Conservation (phyloP, 1,139 yeast genomes). For the Taphrina confusa region DNA sequence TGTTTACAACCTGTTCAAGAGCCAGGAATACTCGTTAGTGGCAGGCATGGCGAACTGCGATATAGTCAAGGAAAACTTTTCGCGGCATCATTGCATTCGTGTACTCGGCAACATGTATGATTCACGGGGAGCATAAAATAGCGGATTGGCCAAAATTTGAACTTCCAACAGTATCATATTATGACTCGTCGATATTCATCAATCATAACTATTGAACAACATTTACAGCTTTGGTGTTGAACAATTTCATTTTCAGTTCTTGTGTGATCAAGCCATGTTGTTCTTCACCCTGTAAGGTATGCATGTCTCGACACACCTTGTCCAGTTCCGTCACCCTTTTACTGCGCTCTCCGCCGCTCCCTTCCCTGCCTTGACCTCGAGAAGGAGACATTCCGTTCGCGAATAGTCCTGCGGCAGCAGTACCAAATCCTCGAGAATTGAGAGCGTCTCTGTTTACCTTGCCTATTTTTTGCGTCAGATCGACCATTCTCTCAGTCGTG, state of each 20-base stretch:
- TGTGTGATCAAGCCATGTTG: conserved; percentile 45
- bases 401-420: not conserved
- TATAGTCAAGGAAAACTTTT: no score
- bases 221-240: conserved; percentile 38
- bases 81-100: no score
- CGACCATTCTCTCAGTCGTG: conserved; percentile 22
- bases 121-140: no score
- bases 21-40: no score
- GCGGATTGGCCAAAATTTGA: no score
- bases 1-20: no score
- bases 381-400: conserved; percentile 4
- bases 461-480: conserved; percentile 17
- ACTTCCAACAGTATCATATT: no score
- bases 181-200: no score
- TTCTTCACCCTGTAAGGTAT: conserved; percentile 45
- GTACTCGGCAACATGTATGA: no score
- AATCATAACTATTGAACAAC: no score
- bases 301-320: conserved; percentile 42
- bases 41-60: no score
- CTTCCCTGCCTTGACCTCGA: not conserved
- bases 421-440: conserved; percentile 4
- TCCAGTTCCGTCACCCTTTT: conserved; percentile 37
- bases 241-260: conserved; percentile 43
- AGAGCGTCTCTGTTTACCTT: not conserved
- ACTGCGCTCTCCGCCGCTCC: not conserved